Conservation (phyloP, 78 protist species). For the Dictyostelium capitatum region DNA sequence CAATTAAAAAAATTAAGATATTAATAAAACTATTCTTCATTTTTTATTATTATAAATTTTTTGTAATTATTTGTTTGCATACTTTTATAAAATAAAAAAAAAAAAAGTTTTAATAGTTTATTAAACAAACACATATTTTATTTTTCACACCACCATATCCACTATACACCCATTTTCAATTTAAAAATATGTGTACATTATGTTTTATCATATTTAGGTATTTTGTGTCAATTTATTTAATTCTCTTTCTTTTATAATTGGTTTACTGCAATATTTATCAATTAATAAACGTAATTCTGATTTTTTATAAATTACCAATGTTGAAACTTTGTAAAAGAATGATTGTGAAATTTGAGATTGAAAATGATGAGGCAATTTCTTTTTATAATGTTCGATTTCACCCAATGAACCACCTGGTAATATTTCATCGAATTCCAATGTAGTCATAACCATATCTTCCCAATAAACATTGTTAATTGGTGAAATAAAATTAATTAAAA, state of each 20-base stretch:
- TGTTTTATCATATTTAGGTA: too few species aligned
- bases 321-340: not conserved
- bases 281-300: not conserved
- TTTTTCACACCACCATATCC: too few species aligned
- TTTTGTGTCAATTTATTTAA: slow-evolving; percentile 15
- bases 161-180: too few species aligned
- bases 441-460: not conserved
- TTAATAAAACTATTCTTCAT: too few species aligned
- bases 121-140: too few species aligned
- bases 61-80: too few species aligned
- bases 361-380: not conserved
- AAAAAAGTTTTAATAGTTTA: too few species aligned
- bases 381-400: slow-evolving; percentile 1
- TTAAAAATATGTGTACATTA: too few species aligned
- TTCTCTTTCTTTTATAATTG: not conserved
- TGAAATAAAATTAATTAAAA: not conserved
- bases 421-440: slow-evolving; percentile 5
- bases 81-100: too few species aligned
- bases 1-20: too few species aligned
- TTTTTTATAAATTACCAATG: not conserved
- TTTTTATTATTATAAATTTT: too few species aligned
- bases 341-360: slow-evolving; percentile 2
- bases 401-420: not conserved
- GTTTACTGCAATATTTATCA: not conserved
- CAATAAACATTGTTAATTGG: not conserved